These are phyloP conservation scores for Phytophthora rubi DNA, from an alignment of 352 stramenopile genomes.

Conservation along the genomic window DNA sequence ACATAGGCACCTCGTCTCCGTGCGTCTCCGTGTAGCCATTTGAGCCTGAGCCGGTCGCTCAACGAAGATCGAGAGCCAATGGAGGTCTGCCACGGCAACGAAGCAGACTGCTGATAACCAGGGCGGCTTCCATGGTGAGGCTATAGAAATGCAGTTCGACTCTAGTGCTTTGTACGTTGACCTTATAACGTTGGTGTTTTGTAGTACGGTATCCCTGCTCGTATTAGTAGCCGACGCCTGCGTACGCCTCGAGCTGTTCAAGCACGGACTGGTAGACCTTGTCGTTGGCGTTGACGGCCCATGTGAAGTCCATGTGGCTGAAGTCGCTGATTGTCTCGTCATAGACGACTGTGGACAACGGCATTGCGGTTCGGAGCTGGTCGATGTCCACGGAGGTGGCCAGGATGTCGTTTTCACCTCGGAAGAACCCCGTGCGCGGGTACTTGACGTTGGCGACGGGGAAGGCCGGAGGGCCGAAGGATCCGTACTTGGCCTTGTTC, in stretches of 20 bases:
- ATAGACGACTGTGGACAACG: slow-evolving; percentile 41
- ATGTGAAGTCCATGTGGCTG: slow-evolving; percentile 66
- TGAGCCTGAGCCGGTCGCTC: neutral
- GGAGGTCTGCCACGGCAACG: slow-evolving; percentile 9
- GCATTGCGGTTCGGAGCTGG: slow-evolving; percentile 40
- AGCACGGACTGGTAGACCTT: slow-evolving; percentile 56
- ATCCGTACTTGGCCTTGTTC: slow-evolving; percentile 58
- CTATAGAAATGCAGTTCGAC: too few relatives aligned
- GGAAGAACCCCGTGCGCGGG: slow-evolving; percentile 52
- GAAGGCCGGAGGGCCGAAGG: slow-evolving; percentile 46
- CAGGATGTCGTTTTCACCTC: slow-evolving; percentile 44
- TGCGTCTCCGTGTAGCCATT: slow-evolving; percentile 16
- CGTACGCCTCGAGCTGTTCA: slow-evolving; percentile 44
- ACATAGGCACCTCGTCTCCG: neutral
- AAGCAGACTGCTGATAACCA: slow-evolving; percentile 4
- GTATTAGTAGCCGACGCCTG: slow-evolving; percentile 42
- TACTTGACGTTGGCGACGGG: slow-evolving; percentile 43
- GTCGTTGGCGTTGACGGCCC: slow-evolving; percentile 45
- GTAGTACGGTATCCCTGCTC: neutral
- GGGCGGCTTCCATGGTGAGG: slow-evolving; percentile 4
- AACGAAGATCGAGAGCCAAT: slow-evolving; percentile 15
- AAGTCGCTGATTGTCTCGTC: slow-evolving; percentile 45
- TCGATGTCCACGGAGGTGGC: slow-evolving; percentile 40
- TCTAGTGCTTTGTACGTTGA: too few relatives aligned
- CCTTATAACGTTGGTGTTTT: neutral